Evolutionary conservation across 768 basidiomycete genomes (phyloP).

Genomic region (Termitomyces sp.): DNA sequence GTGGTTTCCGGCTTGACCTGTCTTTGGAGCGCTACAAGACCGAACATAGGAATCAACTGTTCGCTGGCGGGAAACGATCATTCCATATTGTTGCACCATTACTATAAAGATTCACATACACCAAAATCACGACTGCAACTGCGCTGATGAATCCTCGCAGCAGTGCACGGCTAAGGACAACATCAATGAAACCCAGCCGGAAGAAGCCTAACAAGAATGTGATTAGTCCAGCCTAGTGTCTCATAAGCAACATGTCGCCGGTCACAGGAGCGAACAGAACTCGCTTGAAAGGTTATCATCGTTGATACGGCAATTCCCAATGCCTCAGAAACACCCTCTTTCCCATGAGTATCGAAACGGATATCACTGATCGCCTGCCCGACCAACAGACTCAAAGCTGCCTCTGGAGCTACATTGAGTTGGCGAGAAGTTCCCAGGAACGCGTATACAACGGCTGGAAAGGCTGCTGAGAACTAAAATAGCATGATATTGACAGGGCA

Average conservation of each 20-base stretch:
- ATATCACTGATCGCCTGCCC: conserved; percentile 80
- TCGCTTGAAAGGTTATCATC: conserved; percentile 78
- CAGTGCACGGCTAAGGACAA: conserved; percentile 84
- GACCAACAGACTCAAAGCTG: conserved; percentile 78
- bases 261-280: conserved; percentile 8
- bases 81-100: neutral
- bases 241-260: neutral
- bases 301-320: conserved; percentile 68
- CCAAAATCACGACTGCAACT: conserved; percentile 78
- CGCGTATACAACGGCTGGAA: conserved; percentile 86
- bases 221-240: conserved; percentile 68
- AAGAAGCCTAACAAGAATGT: conserved; percentile 84
- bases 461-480: conserved; percentile 70
- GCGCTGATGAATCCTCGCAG: conserved; percentile 86
- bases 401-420: conserved; percentile 84
- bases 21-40: conserved; percentile 54
- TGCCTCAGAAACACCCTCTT: conserved; percentile 35
- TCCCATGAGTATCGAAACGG: conserved; percentile 41
- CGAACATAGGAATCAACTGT: conserved; percentile 88
- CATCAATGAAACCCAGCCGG: conserved; percentile 88
- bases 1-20: conserved; percentile 57
- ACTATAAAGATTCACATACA: conserved; percentile 38
- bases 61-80: conserved; percentile 39
- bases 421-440: conserved; percentile 83
- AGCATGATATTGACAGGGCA: neutral